Conservation (phyloP, 2,329 filamentous ascomycete genomes). For the Chaetomiaceae sp. region DNA sequence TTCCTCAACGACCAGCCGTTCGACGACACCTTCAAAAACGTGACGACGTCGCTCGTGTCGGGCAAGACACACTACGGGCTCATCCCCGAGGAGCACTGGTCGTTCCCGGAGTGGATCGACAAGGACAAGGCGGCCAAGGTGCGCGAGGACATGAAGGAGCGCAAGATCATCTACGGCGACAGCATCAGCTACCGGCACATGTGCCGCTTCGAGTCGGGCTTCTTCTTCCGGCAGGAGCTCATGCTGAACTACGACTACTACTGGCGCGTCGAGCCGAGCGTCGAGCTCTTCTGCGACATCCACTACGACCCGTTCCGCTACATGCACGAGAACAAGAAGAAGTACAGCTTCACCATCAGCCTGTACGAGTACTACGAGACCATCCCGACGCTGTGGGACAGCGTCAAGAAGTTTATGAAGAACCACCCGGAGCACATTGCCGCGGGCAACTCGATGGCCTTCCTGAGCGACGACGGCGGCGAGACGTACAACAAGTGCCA, state of each 20-base stretch:
- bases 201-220: constrained; percentile 98
- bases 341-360: constrained; percentile 95
- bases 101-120: constrained; percentile 92
- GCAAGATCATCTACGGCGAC: constrained; percentile 98
- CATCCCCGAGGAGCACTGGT: constrained; percentile 93
- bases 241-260: constrained; percentile 99
- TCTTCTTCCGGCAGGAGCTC: constrained; percentile 94
- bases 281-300: constrained; percentile 95
- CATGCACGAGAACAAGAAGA: constrained; percentile 95
- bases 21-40: constrained; percentile 86
- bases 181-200: constrained; percentile 97
- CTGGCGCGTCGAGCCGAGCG: constrained; percentile 96
- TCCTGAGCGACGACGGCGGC: constrained; percentile 86
- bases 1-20: constrained; percentile 97
- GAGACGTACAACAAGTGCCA: constrained; percentile 96
- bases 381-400: constrained; percentile 94
- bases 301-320: constrained; percentile 93
- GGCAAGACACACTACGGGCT: constrained; percentile 87
- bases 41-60: constrained; percentile 85
- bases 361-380: constrained; percentile 96
- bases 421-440: constrained; percentile 84
- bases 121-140: constrained; percentile 87
- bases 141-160: constrained; percentile 87
- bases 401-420: constrained; percentile 89
- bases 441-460: constrained; percentile 80